A percentile compares a stretch with the other conserved stretches of the same genome.
Evolutionary conservation across 228 moss, liverwort and hornwort genomes (phyloP).

Genomic region (Sphagnum fallax): DNA sequence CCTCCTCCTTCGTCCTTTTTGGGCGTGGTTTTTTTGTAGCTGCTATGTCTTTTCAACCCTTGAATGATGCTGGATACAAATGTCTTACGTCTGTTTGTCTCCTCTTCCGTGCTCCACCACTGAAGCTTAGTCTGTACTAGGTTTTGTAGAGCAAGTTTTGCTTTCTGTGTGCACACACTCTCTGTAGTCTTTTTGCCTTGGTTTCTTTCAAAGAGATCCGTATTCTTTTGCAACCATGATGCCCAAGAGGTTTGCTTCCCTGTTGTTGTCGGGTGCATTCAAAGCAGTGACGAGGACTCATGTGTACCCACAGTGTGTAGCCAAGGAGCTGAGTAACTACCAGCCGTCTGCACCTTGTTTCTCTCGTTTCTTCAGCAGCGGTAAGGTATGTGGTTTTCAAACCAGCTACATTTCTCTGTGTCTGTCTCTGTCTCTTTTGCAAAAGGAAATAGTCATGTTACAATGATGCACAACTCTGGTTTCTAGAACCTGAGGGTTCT

Average conservation of each 20-base stretch:
- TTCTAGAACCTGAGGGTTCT: background rate
- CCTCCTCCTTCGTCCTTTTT: no score
- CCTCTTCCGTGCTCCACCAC: no score
- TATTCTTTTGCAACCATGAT: background rate
- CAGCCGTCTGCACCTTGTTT: conserved; percentile 6
- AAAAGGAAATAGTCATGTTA: background rate
- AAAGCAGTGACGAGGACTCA: conserved; percentile 25
- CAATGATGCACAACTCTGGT: background rate
- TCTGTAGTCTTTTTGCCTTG: no score
- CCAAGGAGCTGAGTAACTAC: conserved; percentile 3
- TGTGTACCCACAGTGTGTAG: conserved; percentile 9
- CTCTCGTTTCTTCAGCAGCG: conserved; percentile 37
- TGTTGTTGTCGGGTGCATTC: conserved; percentile 21
- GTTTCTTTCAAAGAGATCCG: no score
- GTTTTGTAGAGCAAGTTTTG: no score
- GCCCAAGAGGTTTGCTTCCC: background rate
- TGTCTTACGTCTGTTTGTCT: no score
- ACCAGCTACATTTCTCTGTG: background rate
- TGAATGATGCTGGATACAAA: no score
- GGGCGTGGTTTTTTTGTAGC: no score
- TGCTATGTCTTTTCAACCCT: no score
- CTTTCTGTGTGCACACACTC: no score
- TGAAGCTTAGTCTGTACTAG: no score
- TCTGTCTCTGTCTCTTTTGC: background rate
- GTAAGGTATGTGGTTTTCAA: conserved; percentile 8